Base-by-base conservation (phyloP, 2,329 filamentous ascomycete species). In the Ceratocystis diversiconidia region DNA sequence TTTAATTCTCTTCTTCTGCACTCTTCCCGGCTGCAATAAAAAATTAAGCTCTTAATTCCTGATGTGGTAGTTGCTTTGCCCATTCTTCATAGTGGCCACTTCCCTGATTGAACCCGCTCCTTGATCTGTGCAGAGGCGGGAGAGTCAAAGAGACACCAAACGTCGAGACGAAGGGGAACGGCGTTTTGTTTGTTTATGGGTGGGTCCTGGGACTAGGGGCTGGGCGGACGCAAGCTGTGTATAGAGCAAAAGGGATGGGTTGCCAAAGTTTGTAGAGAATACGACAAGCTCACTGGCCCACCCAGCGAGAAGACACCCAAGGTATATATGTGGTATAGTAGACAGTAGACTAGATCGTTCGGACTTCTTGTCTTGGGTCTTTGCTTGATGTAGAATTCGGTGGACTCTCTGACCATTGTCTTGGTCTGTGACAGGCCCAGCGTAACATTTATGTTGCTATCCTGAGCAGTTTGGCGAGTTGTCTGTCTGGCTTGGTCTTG, bases 371-470 rank as follows among this genome's bases (percentile, higher is more conserved):
- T 41, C 10, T 12, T 52, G 48, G 4, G 19, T 10, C 22, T 52
- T 15, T 52, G 48, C 48, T 30, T 4, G 15, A 15, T 36, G 19
- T 55, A 5, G 5, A 12, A 22, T 55, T 15, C 25, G 50, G 22
- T 22, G 8, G 19, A 25, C 48, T 52, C 19, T 52, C 28, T 59
- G 55, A 2, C 28, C 25, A n/a, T n/a, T 30, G 55, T 59, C 55
- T 59, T 32, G 55, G 55, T 59, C 28, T 59, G 55, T 59, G 55
- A 59, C 17, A 59, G 55, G 28, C 55, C 5, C n/a, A 59, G 55
- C 25, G 25, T 30, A n/a, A 19, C 55, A 30, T 32, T 59, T 19
- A 36, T 59, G 55, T 30, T 36, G 25, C 5, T 59, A n/a, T 59
- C 28, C 55, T 59, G 22, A 7, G n/a, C n/a, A 7, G n/a, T 52